Percentiles rank a stretch among this genome's conserved stretches.
Conservation (phyloP, 2,329 filamentous ascomycete species). For the Diaporthe longicolla region DNA sequence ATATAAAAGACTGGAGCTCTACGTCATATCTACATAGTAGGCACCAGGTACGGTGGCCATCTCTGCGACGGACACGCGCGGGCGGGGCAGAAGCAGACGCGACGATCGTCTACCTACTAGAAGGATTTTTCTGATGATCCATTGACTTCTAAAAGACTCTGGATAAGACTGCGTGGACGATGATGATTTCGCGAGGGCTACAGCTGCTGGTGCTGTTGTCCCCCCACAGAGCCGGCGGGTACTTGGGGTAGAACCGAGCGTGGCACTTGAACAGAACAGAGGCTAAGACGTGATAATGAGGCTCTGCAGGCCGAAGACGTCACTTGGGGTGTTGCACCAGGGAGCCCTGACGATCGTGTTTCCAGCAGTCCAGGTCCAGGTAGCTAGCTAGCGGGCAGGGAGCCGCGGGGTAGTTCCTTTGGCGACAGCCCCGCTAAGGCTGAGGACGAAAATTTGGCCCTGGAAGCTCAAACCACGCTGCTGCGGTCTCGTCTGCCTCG, state of each 20-base stretch:
- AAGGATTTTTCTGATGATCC: not conserved
- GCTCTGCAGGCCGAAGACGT: conserved; percentile 37
- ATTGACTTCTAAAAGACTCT: not conserved
- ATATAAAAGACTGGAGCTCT: conserved; percentile 35
- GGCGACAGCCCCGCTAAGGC: conserved; percentile 39
- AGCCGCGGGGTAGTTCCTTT: conserved; percentile 38
- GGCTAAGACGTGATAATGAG: conserved; percentile 17
- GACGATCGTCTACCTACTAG: conserved; percentile 1
- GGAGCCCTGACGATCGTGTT: conserved; percentile 29
- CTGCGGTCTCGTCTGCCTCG: conserved; percentile 5
- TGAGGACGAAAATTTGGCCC: conserved; percentile 37
- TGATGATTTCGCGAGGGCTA: not conserved
- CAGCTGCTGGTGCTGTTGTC: not conserved
- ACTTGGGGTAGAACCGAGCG: not conserved
- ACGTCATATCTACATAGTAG: conserved; percentile 38
- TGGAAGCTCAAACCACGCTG: conserved; percentile 3
- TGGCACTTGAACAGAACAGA: not conserved
- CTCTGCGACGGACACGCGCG: not conserved
- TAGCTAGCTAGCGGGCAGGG: conserved; percentile 15
- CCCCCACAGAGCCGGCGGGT: no score
- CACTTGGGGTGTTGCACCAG: conserved; percentile 20
- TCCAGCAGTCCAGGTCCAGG: not conserved
- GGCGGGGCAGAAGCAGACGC: not conserved
- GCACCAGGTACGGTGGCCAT: conserved; percentile 13
- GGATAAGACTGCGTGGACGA: not conserved